Percentiles rank a stretch among this genome's conserved stretches.
Conservation (phyloP, 176 grass and related monocot genomes). For the Hordeum marinum region DNA sequence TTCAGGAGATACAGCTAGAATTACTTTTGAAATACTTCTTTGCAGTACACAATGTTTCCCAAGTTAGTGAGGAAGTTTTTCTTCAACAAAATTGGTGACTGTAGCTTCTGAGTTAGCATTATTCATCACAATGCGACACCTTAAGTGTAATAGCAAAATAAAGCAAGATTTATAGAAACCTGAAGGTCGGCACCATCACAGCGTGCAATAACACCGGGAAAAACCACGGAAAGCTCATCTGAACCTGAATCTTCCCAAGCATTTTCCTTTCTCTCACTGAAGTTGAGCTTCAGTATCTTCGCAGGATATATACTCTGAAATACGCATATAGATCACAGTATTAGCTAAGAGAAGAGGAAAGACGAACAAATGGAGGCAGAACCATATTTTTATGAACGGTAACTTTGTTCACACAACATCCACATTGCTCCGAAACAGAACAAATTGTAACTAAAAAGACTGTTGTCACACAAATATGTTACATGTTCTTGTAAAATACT, state of each 20-base stretch:
- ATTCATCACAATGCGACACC: not conserved
- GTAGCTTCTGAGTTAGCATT: not conserved
- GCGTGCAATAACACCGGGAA: conserved; percentile 59
- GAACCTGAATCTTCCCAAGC: conserved; percentile 55
- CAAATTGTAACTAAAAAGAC: not conserved
- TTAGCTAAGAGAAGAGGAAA: conserved; percentile 4
- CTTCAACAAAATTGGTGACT: not conserved
- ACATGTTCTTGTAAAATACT: not conserved
- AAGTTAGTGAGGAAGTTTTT: not conserved
- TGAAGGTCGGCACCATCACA: conserved; percentile 74
- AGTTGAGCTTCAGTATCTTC: conserved; percentile 58
- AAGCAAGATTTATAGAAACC: conserved; percentile 39
- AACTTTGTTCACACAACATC: not conserved
- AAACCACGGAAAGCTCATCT: conserved; percentile 64
- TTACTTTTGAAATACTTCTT: not conserved
- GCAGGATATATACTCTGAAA: conserved; percentile 74
- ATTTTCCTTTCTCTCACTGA: conserved; percentile 39
- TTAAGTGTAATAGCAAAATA: not conserved
- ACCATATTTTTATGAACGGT: not conserved
- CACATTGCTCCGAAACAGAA: not conserved
- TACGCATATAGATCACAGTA: conserved; percentile 11
- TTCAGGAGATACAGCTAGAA: not conserved
- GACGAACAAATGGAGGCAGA: not conserved
- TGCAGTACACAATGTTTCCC: not conserved
- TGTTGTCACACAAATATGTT: not conserved